Percentiles rank a stretch among this genome's conserved stretches.
These are phyloP conservation scores for Trypanosoma vivax DNA, from an alignment of 208 protist genomes.

Conservation along the genomic window DNA sequence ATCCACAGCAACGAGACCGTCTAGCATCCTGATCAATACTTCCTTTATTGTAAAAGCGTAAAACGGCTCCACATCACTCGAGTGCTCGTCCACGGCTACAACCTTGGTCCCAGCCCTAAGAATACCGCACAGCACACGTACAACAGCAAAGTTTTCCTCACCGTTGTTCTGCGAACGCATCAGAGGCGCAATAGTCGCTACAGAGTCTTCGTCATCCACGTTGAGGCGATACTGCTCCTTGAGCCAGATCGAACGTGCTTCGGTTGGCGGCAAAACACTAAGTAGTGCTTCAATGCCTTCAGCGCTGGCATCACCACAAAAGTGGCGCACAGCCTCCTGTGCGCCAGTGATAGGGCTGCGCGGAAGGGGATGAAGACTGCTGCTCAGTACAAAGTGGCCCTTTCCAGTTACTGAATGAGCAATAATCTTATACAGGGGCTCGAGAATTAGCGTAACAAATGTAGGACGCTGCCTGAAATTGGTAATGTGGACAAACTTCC, in stretches of 20 bases:
- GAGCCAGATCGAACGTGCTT: conserved; percentile 35
- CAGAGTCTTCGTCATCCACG: conserved; percentile 10
- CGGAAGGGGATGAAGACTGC: conserved; percentile 39
- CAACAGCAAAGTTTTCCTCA: conserved; percentile 40
- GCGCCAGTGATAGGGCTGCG: conserved; percentile 50
- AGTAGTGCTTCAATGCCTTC: conserved; percentile 64
- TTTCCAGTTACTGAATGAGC: conserved; percentile 64
- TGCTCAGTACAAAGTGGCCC: conserved; percentile 33
- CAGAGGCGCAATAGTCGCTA: conserved; percentile 49
- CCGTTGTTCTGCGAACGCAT: conserved; percentile 39
- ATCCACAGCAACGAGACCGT: conserved; percentile 47
- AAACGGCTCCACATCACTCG: conserved; percentile 60
- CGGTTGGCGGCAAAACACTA: conserved; percentile 39
- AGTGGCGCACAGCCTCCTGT: conserved; percentile 63
- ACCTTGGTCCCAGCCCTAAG: conserved; percentile 27
- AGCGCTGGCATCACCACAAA: conserved; percentile 41
- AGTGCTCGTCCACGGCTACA: conserved; percentile 59
- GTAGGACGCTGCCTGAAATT: conserved; percentile 68
- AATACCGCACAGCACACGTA: conserved; percentile 52
- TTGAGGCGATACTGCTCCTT: conserved; percentile 30
- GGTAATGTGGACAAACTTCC: conserved; percentile 48
- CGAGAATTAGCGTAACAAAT: conserved; percentile 98
- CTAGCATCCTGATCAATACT: conserved; percentile 41
- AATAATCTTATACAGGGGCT: conserved; percentile 98
- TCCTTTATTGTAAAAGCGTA: conserved; percentile 30